Evolutionary conservation across 1,284 basidiomycete genomes (phyloP).

Genomic region (Pholiota adiposa): DNA sequence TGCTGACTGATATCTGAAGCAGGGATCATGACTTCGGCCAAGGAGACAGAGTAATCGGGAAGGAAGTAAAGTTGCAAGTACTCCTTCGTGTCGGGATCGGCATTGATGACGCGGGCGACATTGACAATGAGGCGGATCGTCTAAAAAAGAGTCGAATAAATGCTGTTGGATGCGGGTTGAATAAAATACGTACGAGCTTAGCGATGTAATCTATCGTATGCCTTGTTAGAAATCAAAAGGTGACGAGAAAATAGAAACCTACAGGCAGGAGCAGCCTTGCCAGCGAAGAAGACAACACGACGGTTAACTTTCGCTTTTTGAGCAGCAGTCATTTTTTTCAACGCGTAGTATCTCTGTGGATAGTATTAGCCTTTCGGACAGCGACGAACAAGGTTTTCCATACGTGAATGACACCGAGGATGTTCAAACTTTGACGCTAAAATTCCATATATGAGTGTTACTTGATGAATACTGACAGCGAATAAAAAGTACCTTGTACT

Average conservation of each 20-base stretch:
- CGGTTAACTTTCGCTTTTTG: slow-evolving; percentile 83
- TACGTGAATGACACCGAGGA: slow-evolving; percentile 85
- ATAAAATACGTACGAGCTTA: slow-evolving; percentile 57
- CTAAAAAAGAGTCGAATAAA: slow-evolving; percentile 34
- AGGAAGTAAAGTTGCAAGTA: slow-evolving; percentile 86
- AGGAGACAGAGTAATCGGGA: slow-evolving; percentile 87
- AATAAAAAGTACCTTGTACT: slow-evolving; percentile 72
- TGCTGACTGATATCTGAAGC: slow-evolving; percentile 92
- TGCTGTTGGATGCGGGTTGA: neutral
- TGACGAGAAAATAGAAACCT: slow-evolving; percentile 30
- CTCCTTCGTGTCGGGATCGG: slow-evolving; percentile 84
- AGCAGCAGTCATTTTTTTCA: slow-evolving; percentile 79
- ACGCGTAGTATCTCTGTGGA: slow-evolving; percentile 72
- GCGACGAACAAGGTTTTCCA: slow-evolving; percentile 24
- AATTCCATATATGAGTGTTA: slow-evolving; percentile 11
- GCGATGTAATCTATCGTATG: slow-evolving; percentile 68
- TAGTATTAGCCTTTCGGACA: neutral
- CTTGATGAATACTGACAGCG: neutral
- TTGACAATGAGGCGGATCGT: slow-evolving; percentile 94
- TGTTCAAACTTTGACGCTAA: slow-evolving; percentile 84
- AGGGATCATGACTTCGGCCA: slow-evolving; percentile 90
- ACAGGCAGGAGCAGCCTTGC: slow-evolving; percentile 86
- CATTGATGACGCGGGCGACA: slow-evolving; percentile 83
- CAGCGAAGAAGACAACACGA: slow-evolving; percentile 88
- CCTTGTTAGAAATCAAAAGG: neutral